phyloP scores from a whole-genome alignment of 768 basidiomycete genomes.

The Phylloporus sp. region DNA sequence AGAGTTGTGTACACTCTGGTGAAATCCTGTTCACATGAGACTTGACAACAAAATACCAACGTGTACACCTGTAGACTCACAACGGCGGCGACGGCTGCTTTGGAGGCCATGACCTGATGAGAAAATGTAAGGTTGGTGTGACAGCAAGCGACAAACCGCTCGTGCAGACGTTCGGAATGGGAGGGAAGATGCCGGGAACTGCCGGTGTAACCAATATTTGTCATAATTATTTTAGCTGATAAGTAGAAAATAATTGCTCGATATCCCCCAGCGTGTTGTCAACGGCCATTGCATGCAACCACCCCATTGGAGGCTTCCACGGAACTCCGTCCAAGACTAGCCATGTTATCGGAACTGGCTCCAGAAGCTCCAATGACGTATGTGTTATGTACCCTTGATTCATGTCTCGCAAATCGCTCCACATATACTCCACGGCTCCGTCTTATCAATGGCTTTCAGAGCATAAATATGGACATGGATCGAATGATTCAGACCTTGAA shows the following conservation, averaged over 20 bases:
- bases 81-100: slow-evolving; percentile 66
- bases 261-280: neutral
- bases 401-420: slow-evolving; percentile 12
- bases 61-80: slow-evolving; percentile 33
- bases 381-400: too few relatives aligned
- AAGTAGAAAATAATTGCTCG: neutral
- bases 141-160: slow-evolving; percentile 1
- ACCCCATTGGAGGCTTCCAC: neutral
- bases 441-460: slow-evolving; percentile 4
- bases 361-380: slow-evolving; percentile 23
- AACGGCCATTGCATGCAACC: neutral
- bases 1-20: slow-evolving; percentile 78
- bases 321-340: neutral
- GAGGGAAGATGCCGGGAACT: slow-evolving; percentile 25
- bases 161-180: slow-evolving; percentile 17
- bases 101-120: slow-evolving; percentile 57
- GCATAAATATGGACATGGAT: slow-evolving; percentile 14
- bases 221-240: neutral
- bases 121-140: neutral
- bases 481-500: neutral
- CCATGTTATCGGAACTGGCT: slow-evolving; percentile 9
- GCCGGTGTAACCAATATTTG: slow-evolving; percentile 17
- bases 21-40: slow-evolving; percentile 58
- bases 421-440: slow-evolving; percentile 13
- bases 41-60: neutral